Evolutionary conservation across 2,329 filamentous ascomycete genomes (phyloP).

Genomic region (Graphilbum ipis-grandicollis): DNA sequence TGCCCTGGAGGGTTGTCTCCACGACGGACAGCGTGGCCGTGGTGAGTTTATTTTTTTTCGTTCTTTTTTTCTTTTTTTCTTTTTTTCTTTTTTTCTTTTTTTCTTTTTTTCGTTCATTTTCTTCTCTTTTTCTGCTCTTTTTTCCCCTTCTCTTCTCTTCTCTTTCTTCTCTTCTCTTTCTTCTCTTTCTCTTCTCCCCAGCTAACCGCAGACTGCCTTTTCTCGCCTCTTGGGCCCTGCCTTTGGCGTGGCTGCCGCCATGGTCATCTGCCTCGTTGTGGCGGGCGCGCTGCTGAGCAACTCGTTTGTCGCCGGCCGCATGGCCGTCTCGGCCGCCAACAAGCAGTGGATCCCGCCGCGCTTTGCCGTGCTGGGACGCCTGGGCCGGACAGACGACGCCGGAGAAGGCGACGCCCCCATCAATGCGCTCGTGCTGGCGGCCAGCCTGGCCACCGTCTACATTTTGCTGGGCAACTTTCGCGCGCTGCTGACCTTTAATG

Average conservation of each 20-base stretch:
- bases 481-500: constrained; percentile 41
- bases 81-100: too few species aligned
- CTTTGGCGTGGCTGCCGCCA: constrained; percentile 34
- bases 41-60: too few species aligned
- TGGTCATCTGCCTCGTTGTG: constrained; percentile 41
- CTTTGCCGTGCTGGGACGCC: constrained; percentile 25
- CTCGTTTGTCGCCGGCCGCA: constrained; percentile 42
- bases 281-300: constrained; percentile 45
- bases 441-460: constrained; percentile 33
- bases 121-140: too few species aligned
- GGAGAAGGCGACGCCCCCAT: constrained; percentile 29
- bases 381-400: constrained; percentile 14
- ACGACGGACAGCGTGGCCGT: constrained; percentile 46
- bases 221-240: constrained; percentile 33
- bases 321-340: constrained; percentile 40
- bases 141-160: neutral
- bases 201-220: constrained; percentile 29
- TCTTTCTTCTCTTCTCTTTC: neutral
- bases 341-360: constrained; percentile 29
- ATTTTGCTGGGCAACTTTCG: constrained; percentile 44
- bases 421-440: constrained; percentile 33
- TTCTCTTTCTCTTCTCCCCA: neutral
- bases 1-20: constrained; percentile 41
- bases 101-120: too few species aligned
- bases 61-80: too few species aligned